A percentile compares a stretch with the other conserved stretches of the same genome.
phyloP scores from a whole-genome alignment of 495 filamentous ascomycete species.

The Xylaria longipes region DNA sequence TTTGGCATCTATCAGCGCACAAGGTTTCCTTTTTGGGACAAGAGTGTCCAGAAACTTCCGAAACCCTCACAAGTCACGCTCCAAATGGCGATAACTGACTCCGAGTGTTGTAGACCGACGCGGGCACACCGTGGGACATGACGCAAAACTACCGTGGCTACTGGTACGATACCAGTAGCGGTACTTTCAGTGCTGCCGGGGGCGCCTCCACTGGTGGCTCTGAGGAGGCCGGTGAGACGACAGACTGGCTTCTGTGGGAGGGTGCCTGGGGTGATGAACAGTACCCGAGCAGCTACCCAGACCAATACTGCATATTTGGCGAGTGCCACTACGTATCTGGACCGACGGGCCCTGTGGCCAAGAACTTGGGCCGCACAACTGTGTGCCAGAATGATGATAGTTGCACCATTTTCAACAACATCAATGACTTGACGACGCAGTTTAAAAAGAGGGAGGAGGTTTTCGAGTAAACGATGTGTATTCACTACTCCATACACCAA shows the following conservation, averaged over 20 bases:
- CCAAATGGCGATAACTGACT: not conserved
- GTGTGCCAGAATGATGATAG: conserved; percentile 47
- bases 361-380: conserved; percentile 52
- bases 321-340: conserved; percentile 56
- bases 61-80: not conserved
- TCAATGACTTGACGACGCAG: conserved; percentile 22
- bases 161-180: conserved; percentile 33
- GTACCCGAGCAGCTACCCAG: conserved; percentile 51
- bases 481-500: not conserved
- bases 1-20: not conserved
- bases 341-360: conserved; percentile 57
- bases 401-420: conserved; percentile 27
- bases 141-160: conserved; percentile 27
- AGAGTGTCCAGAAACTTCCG: not conserved
- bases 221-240: conserved; percentile 43
- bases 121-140: conserved; percentile 25
- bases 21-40: not conserved
- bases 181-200: conserved; percentile 44
- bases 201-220: conserved; percentile 16
- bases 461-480: not conserved
- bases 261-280: conserved; percentile 66
- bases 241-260: conserved; percentile 58
- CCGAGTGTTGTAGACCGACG: conserved; percentile 10
- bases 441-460: conserved; percentile 6
- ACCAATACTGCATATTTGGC: conserved; percentile 56